Conservation (phyloP, 306 rosid species). For the Corylus heterophylla region DNA sequence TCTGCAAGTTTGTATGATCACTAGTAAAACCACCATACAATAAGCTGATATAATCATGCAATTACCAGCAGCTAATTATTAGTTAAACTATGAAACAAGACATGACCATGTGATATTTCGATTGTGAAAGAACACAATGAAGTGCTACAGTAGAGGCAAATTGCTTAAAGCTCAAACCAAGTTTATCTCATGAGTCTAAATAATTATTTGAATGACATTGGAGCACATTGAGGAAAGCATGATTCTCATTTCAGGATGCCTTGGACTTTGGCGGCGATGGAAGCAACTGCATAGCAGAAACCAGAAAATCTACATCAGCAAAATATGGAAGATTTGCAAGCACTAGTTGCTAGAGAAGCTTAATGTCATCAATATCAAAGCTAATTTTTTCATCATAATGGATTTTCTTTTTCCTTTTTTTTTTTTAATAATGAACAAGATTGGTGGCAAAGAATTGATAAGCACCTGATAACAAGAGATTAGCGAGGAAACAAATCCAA, state of each 20-base stretch:
- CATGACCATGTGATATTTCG: constrained; percentile 25
- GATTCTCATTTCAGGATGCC: constrained; percentile 57
- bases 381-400: background rate
- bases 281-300: constrained; percentile 66
- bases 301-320: constrained; percentile 30
- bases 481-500: constrained; percentile 83
- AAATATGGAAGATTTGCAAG: constrained; percentile 1
- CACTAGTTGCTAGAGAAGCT: constrained; percentile 16
- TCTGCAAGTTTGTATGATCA: background rate
- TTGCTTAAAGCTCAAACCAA: constrained; percentile 37
- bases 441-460: constrained; percentile 5
- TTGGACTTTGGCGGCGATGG: constrained; percentile 76
- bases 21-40: background rate
- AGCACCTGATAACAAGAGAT: constrained; percentile 96
- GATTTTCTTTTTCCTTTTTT: background rate
- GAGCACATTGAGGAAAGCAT: constrained; percentile 23
- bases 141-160: constrained; percentile 5
- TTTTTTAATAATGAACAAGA: background rate
- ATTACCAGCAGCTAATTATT: background rate
- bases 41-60: background rate
- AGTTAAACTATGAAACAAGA: background rate
- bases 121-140: constrained; percentile 17
- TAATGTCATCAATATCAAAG: background rate
- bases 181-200: constrained; percentile 35
- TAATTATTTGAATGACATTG: constrained; percentile 40